phyloP scores from a whole-genome alignment of 2,329 filamentous ascomycete species.

The Hysterium pulicare region DNA sequence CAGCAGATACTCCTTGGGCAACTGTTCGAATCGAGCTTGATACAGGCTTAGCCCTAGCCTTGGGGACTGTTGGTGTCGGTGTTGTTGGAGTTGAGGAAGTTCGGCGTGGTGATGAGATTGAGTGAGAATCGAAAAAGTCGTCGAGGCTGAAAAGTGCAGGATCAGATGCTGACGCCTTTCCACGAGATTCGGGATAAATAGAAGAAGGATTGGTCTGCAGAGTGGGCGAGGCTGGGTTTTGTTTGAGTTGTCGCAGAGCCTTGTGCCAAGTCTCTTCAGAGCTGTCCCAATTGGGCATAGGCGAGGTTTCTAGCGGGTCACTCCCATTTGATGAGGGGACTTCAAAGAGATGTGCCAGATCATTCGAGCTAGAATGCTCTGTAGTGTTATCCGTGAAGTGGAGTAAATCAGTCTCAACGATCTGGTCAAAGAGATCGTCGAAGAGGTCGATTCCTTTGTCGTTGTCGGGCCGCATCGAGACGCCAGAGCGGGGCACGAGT shows the following conservation, averaged over 20 bases:
- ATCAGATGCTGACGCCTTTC: slow-evolving; percentile 29
- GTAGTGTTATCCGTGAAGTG: slow-evolving; percentile 46
- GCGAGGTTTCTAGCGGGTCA: slow-evolving; percentile 44
- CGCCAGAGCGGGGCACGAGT: slow-evolving; percentile 20
- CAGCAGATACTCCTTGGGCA: slow-evolving; percentile 2
- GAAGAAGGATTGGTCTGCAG: slow-evolving; percentile 24
- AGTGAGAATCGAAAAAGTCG: slow-evolving; percentile 24
- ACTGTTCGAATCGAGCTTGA: slow-evolving; percentile 9
- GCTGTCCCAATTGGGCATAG: slow-evolving; percentile 49
- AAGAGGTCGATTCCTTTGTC: slow-evolving; percentile 52
- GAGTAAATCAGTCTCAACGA: slow-evolving; percentile 57
- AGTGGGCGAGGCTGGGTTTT: slow-evolving; percentile 44
- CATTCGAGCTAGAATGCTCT: slow-evolving; percentile 48
- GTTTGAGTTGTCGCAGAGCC: slow-evolving; percentile 50
- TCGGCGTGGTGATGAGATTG: slow-evolving; percentile 18
- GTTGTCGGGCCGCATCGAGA: slow-evolving; percentile 44
- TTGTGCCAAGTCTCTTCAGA: slow-evolving; percentile 53
- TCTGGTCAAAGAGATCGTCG: slow-evolving; percentile 62
- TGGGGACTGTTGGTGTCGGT: slow-evolving; percentile 5
- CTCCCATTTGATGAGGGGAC: slow-evolving; percentile 51
- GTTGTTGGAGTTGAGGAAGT: slow-evolving; percentile 32
- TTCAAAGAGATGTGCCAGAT: slow-evolving; percentile 52
- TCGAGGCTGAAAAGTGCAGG: slow-evolving; percentile 31
- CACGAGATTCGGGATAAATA: slow-evolving; percentile 29
- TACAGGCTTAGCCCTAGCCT: slow-evolving; percentile 2